phyloP scores from a whole-genome alignment of 2,329 filamentous ascomycete species.

The Verticillium longisporum region DNA sequence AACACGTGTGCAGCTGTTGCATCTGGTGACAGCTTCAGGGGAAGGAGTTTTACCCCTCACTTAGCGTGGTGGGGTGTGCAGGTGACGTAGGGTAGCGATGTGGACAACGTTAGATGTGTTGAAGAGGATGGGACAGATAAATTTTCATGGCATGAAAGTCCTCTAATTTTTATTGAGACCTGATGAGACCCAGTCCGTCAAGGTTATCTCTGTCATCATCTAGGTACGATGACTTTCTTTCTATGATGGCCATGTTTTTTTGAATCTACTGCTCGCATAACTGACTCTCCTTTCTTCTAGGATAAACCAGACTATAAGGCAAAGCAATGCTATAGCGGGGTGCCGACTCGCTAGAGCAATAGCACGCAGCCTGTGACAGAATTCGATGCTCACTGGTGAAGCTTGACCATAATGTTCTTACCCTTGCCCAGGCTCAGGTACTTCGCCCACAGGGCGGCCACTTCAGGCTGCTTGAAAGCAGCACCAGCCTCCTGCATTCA shows the following conservation, averaged over 20 bases:
- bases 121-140: too few species aligned
- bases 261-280: too few species aligned
- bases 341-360: background rate
- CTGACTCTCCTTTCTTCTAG: too few species aligned
- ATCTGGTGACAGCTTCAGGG: background rate
- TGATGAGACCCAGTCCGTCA: too few species aligned
- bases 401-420: conserved; percentile 3
- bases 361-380: background rate
- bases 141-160: too few species aligned
- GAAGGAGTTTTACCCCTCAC: background rate
- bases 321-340: background rate
- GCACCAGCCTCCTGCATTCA: conserved; percentile 1
- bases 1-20: background rate
- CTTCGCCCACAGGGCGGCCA: conserved; percentile 1
- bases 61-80: background rate
- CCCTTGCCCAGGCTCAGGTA: conserved; percentile 5
- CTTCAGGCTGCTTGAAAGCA: conserved; percentile 6
- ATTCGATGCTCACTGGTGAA: background rate
- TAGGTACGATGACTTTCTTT: too few species aligned
- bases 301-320: too few species aligned
- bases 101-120: background rate
- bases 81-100: background rate
- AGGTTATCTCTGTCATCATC: too few species aligned
- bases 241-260: too few species aligned
- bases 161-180: too few species aligned